Evolutionary conservation across 2,329 filamentous ascomycete genomes (phyloP), one percentile per base, ranked within the genome.

Genomic region (Emergomyces pasteurianus): DNA sequence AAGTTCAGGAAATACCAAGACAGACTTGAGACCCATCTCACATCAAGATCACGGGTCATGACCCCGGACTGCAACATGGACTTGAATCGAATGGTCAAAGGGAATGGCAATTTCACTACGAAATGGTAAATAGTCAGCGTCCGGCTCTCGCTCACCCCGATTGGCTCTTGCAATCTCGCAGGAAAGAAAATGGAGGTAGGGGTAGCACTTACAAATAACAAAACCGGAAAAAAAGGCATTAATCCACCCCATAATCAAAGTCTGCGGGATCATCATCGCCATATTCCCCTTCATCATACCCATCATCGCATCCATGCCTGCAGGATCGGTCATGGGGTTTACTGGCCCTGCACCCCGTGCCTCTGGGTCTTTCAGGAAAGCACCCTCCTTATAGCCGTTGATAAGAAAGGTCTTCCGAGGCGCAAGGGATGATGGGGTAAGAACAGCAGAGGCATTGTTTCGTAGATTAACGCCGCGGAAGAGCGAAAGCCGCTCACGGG

Each of bases 241-340:
- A 74, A 99, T 97, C 94, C 94, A 99, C 66, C 92, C 94, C 94
- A 99, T 99, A 67, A 99, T 99, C 72, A 99, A 78, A 6, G 92
- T 97, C 76, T 99, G 96, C 56, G 94, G 94, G 62, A 99, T 90
- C 80, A 99, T 97, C 94, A 97, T 99, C 65, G 94, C 92, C 89
- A 99, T 96, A 73, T 99, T 96, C 61, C 92, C 92, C 83, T 99
- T 99, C 90, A 99, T 95, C 90, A 96, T 96, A 67, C 94, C 92
- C 94, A 99, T 99, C 94, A 99, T 99, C 67, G 92, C 92, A 72
- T 99, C 95, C 94, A 99, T 99, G 62, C 90, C 90, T 55, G 88
- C 88, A 26, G 95, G 95, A 74, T 99, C 94, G 12, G 88, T 89
- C 84, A 99, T 91, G 3, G 94, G 94, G 76, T 97, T 99, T 43